A percentile compares a stretch with the other conserved stretches of the same genome.
phyloP scores from a whole-genome alignment of 176 grass and related monocot genomes.

The Aegilops tauschii region DNA sequence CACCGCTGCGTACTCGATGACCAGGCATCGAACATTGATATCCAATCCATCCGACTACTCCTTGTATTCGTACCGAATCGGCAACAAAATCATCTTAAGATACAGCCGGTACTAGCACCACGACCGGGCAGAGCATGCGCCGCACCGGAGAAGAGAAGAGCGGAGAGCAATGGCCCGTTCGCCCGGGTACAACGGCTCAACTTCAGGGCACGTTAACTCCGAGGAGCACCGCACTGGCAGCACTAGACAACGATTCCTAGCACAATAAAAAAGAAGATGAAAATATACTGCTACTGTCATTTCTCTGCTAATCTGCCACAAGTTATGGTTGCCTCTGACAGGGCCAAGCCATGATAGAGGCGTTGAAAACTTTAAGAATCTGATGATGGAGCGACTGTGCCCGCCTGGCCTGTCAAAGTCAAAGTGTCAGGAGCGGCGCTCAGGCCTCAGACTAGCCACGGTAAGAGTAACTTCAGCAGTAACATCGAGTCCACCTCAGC shows the following conservation, averaged over 20 bases:
- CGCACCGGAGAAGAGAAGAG: neutral
- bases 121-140: neutral
- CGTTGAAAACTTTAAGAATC: constrained; percentile 50
- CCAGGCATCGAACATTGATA: neutral
- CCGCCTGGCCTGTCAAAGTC: neutral
- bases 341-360: constrained; percentile 30
- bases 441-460: no score
- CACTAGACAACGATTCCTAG: neutral
- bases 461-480: no score
- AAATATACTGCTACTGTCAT: neutral
- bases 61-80: neutral
- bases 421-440: neutral
- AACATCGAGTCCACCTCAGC: no score
- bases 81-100: neutral
- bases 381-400: neutral
- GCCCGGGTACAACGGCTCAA: neutral
- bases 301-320: neutral
- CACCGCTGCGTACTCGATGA: neutral
- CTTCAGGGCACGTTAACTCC: neutral
- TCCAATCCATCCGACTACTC: neutral
- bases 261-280: neutral
- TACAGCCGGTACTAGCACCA: no score
- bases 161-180: neutral
- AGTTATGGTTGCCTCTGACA: neutral
- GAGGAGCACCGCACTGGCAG: neutral